A percentile compares a stretch with the other conserved stretches of the same genome.
These are phyloP conservation scores for Tuctoria greenei DNA, from an alignment of 176 grass and related monocot species.

Conservation along the genomic window DNA sequence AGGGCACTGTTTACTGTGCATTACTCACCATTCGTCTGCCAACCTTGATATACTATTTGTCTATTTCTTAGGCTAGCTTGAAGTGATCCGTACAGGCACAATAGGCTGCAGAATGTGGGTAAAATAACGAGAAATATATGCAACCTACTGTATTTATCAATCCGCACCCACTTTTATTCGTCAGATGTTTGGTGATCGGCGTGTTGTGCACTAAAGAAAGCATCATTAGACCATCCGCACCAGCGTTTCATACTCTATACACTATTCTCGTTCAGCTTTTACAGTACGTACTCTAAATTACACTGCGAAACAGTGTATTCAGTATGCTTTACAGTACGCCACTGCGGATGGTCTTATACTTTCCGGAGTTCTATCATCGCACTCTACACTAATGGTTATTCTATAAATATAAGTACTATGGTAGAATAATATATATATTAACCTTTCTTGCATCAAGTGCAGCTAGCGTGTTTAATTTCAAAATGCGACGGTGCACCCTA, in stretches of 20 bases:
- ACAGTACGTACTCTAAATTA: no score
- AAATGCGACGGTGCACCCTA: not conserved
- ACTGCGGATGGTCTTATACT: no score
- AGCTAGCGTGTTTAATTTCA: not conserved
- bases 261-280: no score
- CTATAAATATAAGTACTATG: not conserved
- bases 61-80: not conserved
- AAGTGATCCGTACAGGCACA: constrained; percentile 33
- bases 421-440: not conserved
- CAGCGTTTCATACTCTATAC: no score
- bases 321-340: no score
- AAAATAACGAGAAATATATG: constrained; percentile 30
- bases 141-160: not conserved
- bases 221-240: constrained; percentile 27
- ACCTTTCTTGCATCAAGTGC: not conserved
- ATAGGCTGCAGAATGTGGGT: not conserved
- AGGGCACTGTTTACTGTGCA: not conserved
- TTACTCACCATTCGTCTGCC: constrained; percentile 21
- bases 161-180: constrained; percentile 20
- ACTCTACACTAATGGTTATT: constrained; percentile 13
- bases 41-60: not conserved
- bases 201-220: constrained; percentile 19
- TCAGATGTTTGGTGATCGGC: not conserved
- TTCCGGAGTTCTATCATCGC: not conserved
- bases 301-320: no score